Evolutionary conservation across 108 stramenopile species (phyloP).

Genomic region (Aurantiochytrium sp.): DNA sequence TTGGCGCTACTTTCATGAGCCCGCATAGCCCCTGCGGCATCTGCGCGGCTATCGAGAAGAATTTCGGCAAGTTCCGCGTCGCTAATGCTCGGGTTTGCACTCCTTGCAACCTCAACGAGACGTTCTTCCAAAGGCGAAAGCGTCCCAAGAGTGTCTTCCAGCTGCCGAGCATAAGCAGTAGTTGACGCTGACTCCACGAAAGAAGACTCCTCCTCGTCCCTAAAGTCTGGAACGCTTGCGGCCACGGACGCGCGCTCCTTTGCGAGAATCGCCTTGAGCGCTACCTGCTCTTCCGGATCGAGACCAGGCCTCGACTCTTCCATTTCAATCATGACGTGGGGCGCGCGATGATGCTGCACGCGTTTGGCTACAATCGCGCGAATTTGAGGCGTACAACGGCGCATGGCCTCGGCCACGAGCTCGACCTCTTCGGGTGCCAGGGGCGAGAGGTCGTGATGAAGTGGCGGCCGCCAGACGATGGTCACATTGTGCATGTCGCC

Average conservation of each 20-base stretch:
- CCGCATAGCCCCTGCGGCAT: too few relatives aligned
- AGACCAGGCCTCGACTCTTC: background rate
- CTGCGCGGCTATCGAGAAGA: too few relatives aligned
- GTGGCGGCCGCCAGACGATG: background rate
- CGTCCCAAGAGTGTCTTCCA: too few relatives aligned
- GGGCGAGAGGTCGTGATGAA: background rate
- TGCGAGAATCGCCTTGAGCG: background rate
- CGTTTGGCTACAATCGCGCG: background rate
- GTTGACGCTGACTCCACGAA: too few relatives aligned
- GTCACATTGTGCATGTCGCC: background rate
- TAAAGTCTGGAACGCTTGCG: too few relatives aligned
- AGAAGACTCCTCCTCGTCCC: too few relatives aligned
- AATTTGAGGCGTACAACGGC: background rate
- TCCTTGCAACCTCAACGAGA: too few relatives aligned
- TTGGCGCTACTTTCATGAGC: background rate
- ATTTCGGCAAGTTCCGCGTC: too few relatives aligned
- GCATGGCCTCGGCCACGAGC: background rate
- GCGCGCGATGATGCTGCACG: background rate
- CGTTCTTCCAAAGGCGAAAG: too few relatives aligned
- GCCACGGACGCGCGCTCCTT: background rate
- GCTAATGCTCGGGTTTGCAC: too few relatives aligned
- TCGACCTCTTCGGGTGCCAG: background rate
- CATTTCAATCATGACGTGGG: background rate
- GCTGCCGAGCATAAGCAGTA: too few relatives aligned
- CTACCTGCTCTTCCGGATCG: background rate